Evolutionary conservation across 306 rosid genomes (phyloP).

Genomic region (Mimosa pudica): DNA sequence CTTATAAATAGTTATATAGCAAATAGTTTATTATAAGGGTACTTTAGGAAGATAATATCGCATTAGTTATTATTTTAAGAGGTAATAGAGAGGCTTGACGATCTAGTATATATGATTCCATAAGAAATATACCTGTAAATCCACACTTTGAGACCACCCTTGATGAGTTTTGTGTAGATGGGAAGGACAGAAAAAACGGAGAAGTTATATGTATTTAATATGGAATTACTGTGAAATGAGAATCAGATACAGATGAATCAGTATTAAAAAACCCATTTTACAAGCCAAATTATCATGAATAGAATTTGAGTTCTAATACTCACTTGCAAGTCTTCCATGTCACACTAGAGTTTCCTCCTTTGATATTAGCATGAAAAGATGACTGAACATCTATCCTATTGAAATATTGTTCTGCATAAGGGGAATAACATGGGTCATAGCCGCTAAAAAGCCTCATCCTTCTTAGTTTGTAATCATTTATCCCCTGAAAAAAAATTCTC

Average conservation of each 20-base stretch:
- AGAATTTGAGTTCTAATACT: constrained; percentile 26
- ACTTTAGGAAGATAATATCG: too few species aligned
- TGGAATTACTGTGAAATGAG: constrained; percentile 39
- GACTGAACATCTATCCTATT: constrained; percentile 53
- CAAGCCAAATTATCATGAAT: not conserved
- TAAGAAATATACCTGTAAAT: constrained; percentile 49
- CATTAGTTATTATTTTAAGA: too few species aligned
- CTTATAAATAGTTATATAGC: too few species aligned
- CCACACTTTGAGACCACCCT: constrained; percentile 63
- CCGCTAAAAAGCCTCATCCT: constrained; percentile 58
- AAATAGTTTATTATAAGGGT: too few species aligned
- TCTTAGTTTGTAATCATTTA: constrained; percentile 29
- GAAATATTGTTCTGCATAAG: constrained; percentile 51
- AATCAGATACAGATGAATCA: not conserved
- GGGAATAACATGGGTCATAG: constrained; percentile 59
- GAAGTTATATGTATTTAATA: constrained; percentile 44
- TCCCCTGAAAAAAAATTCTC: constrained; percentile 32
- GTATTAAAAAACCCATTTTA: not conserved
- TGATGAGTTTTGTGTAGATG: constrained; percentile 57
- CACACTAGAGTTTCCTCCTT: constrained; percentile 28
- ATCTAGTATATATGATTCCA: not conserved
- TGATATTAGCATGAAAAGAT: constrained; percentile 43
- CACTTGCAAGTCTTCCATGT: constrained; percentile 59
- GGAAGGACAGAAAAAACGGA: constrained; percentile 57
- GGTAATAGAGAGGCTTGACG: not conserved